Base-by-base conservation (phyloP, 495 filamentous ascomycete species). In the Penicillium riverlandense region DNA sequence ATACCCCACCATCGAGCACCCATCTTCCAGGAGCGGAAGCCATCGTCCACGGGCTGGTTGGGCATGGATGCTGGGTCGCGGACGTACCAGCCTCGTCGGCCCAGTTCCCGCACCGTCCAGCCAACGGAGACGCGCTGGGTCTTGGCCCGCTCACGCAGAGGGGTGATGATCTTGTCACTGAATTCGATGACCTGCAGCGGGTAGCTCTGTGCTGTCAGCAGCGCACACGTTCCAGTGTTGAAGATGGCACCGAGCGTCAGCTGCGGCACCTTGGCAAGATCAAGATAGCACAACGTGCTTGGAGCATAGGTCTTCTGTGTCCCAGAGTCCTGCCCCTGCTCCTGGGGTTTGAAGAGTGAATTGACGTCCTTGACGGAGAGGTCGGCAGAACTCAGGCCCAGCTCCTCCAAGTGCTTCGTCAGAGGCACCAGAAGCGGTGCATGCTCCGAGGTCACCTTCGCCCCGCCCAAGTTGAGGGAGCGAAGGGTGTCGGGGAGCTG, bases 1-100 rank as follows among this genome's bases (percentile, higher is more conserved):
- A 88, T 89, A 11, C 88, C 88, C 88, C 88, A 92, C 67, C 78
- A 84, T 45, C 77, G 77, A n/a, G 86, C 87, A 10, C 88, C 88
- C 86, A 89, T 86, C 70, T 95, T 95, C 88, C 88, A 95, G 42
- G 58, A 55, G 27, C 84, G 72, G 29, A 74, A 63, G 6, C 83
- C 84, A 32, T 78, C 64, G 31, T 72, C 67, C 12, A 55, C 12
- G 29, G 56, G 52, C 30, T 51, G 44, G 11, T 58, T 35, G 12
- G 66, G 57, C 54, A 67, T 48, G n/a, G 64, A 58, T 1, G 65
- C 61, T 11, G 67, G 64, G 37, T 76, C 73, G 6, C 78, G 69
- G 7, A 82, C 84, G 52, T 69, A 92, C 88, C 70, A 91, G 49
- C 83, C 84, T 66, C 62, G 67, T 57, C 80, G 71, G 34, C 84